Conservation (phyloP, 73 alveolate genomes). For the Paramecium biaurelia region DNA sequence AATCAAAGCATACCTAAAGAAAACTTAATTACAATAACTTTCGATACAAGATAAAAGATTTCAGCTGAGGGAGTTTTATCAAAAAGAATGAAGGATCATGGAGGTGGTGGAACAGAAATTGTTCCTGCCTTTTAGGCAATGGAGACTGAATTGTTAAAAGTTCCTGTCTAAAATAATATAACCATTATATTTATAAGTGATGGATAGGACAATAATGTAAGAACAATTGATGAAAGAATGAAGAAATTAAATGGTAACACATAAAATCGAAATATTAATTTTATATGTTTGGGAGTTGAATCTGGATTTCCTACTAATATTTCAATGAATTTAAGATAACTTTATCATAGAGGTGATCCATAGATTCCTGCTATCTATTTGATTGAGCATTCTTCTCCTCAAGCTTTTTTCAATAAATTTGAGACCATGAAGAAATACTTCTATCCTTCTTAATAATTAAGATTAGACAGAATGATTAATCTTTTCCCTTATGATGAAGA, state of each 20-base stretch:
- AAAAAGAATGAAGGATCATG: conserved; percentile 51
- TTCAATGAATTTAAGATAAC: conserved; percentile 58
- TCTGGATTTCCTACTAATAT: conserved; percentile 60
- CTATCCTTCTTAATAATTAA: background rate
- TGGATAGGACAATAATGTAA: conserved; percentile 53
- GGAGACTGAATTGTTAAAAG: background rate
- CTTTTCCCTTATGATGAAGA: conserved; percentile 29
- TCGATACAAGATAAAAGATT: conserved; percentile 42
- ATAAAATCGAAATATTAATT: conserved; percentile 8
- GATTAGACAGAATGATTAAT: background rate
- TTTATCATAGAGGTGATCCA: conserved; percentile 62
- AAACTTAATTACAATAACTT: conserved; percentile 40
- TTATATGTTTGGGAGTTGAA: conserved; percentile 59
- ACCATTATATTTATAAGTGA: conserved; percentile 58
- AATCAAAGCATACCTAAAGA: background rate
- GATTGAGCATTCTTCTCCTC: conserved; percentile 9
- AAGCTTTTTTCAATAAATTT: conserved; percentile 30
- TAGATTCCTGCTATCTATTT: conserved; percentile 55
- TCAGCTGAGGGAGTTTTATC: background rate
- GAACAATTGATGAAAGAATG: conserved; percentile 31
- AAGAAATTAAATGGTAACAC: background rate
- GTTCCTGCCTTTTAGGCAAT: conserved; percentile 38
- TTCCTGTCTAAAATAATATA: conserved; percentile 1
- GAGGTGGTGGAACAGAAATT: conserved; percentile 66
- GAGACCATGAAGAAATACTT: conserved; percentile 18